These are phyloP conservation scores for Monilinia vaccinii-corymbosi DNA, from an alignment of 2,329 filamentous ascomycete genomes.

Conservation along the genomic window DNA sequence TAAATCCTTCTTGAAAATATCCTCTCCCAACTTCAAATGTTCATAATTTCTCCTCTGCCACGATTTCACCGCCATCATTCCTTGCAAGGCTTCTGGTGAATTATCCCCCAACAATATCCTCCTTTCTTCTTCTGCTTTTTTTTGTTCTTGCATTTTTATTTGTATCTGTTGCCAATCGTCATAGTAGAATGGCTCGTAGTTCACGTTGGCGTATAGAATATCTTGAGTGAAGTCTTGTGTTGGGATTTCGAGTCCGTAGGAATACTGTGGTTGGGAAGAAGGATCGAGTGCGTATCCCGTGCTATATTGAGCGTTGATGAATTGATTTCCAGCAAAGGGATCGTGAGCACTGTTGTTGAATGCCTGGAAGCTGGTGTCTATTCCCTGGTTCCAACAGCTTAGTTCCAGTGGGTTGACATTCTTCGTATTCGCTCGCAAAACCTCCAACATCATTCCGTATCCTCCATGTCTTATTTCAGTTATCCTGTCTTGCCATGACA, in stretches of 20 bases:
- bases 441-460: constrained; percentile 15
- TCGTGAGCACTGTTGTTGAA: neutral
- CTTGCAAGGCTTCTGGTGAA: constrained; percentile 13
- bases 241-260: neutral
- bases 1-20: constrained; percentile 14
- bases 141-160: neutral
- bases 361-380: neutral
- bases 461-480: constrained; percentile 13
- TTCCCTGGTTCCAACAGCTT: constrained; percentile 9
- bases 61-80: constrained; percentile 12
- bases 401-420: constrained; percentile 14
- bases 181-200: neutral
- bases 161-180: neutral
- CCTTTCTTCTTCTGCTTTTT: constrained; percentile 7
- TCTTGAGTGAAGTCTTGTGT: neutral
- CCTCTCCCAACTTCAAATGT: constrained; percentile 12
- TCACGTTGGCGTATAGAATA: neutral
- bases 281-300: neutral
- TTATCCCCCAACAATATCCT: constrained; percentile 10
- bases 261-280: neutral
- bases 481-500: constrained; percentile 11
- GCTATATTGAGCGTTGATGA: neutral
- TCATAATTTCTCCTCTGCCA: constrained; percentile 13
- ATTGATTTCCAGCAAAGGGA: neutral
- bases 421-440: constrained; percentile 12